These are phyloP conservation scores for Closterium sp. DNA, from an alignment of 139 green algal species.

Conservation along the genomic window DNA sequence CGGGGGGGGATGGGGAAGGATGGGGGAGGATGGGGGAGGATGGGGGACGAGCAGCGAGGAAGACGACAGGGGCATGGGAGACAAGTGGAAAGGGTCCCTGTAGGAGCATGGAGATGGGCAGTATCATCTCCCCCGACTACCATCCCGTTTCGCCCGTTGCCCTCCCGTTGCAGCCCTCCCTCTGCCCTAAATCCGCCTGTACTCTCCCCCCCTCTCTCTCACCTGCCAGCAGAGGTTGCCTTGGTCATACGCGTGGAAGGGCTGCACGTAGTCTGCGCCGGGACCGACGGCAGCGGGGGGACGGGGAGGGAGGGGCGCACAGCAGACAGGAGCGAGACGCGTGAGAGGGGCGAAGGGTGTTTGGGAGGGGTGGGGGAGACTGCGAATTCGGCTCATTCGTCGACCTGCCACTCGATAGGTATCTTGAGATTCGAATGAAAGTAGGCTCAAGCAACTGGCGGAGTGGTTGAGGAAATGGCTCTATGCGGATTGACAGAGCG, in stretches of 20 bases:
- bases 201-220: not conserved
- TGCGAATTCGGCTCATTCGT: not conserved
- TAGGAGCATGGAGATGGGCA: too few species aligned
- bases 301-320: not conserved
- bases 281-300: too few species aligned
- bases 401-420: too few species aligned
- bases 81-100: too few species aligned
- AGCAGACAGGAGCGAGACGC: too few species aligned
- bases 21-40: not conserved
- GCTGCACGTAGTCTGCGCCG: slow-evolving; percentile 49
- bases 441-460: too few species aligned
- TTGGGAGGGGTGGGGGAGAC: not conserved
- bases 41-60: not conserved
- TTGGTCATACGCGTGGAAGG: slow-evolving; percentile 56
- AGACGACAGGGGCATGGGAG: not conserved
- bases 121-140: too few species aligned
- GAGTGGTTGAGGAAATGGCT: too few species aligned
- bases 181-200: not conserved
- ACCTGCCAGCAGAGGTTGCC: slow-evolving; percentile 57
- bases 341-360: not conserved
- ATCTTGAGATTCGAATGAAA: too few species aligned
- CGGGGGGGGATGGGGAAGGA: not conserved
- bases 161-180: too few species aligned
- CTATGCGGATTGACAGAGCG: too few species aligned
- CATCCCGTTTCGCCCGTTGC: too few species aligned